phyloP scores from a whole-genome alignment of 805 yeast genomes.

The Pichia sporocuriosa region DNA sequence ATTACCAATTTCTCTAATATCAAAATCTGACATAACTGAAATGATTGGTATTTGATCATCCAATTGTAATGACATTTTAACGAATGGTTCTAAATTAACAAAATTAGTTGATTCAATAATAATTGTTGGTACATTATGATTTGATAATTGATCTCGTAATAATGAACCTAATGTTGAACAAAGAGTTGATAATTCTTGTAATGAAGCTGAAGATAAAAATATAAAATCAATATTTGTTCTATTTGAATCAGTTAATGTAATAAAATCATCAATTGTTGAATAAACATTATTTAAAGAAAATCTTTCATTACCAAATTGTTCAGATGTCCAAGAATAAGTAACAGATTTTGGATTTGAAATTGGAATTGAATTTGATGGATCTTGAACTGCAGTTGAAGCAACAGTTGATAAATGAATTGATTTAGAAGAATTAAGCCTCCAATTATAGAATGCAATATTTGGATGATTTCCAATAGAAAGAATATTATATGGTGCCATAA shows the following conservation, averaged over 20 bases:
- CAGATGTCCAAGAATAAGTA: conserved; percentile 27
- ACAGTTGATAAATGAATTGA: conserved; percentile 37
- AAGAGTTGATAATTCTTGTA: conserved; percentile 44
- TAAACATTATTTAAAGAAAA: conserved; percentile 20
- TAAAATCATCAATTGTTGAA: conserved; percentile 24
- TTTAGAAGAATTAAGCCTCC: conserved; percentile 46
- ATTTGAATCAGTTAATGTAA: conserved; percentile 2
- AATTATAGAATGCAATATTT: conserved; percentile 50
- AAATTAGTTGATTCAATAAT: conserved; percentile 67
- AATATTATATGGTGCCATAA: conserved; percentile 8
- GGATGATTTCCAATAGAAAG: conserved; percentile 43
- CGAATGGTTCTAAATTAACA: conserved; percentile 66
- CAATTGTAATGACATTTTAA: conserved; percentile 33
- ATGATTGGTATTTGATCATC: conserved; percentile 35
- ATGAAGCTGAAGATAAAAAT: conserved; percentile 40
- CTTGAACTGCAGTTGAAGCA: conserved; percentile 20
- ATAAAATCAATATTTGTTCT: conserved; percentile 33
- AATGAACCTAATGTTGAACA: conserved; percentile 33
- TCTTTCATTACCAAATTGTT: conserved; percentile 29
- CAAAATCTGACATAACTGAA: conserved; percentile 58
- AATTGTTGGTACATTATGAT: conserved; percentile 39
- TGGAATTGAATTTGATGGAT: conserved; percentile 1
- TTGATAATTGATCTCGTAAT: conserved; percentile 24
- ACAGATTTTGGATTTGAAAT: conserved; percentile 8
- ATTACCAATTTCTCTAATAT: conserved; percentile 36